Percentiles rank a stretch among this genome's conserved stretches.
Conservation (phyloP, 2,329 filamentous ascomycete genomes). For the Monosporascus sp. region DNA sequence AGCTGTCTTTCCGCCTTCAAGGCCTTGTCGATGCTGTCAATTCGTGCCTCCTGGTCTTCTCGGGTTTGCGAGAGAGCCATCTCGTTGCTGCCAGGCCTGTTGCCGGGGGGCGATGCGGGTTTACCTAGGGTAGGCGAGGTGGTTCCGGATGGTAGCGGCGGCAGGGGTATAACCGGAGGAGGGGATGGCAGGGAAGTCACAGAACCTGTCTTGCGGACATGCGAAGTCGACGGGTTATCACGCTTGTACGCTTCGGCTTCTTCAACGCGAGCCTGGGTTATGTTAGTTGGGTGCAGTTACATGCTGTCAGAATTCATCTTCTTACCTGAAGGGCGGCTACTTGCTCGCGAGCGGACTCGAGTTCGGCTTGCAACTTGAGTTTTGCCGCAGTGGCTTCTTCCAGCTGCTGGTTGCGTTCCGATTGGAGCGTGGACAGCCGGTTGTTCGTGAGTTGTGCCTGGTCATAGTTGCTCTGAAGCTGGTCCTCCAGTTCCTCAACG, state of each 20-base stretch:
- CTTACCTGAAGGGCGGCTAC: conserved; percentile 73
- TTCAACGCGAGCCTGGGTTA: conserved; percentile 25
- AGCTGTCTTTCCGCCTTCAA: conserved; percentile 93
- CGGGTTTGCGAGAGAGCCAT: conserved; percentile 70
- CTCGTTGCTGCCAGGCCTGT: conserved; percentile 78
- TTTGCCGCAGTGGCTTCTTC: conserved; percentile 71
- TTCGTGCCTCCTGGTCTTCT: conserved; percentile 92
- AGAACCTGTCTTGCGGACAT: conserved; percentile 78
- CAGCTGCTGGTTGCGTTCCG: conserved; percentile 67
- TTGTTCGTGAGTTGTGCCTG: conserved; percentile 83
- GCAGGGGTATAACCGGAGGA: conserved; percentile 91
- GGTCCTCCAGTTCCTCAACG: conserved; percentile 94
- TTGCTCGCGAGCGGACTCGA: conserved; percentile 63
- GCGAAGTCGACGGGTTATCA: conserved; percentile 57
- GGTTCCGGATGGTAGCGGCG: conserved; percentile 68
- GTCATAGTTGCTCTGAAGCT: conserved; percentile 91
- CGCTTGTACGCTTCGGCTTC: conserved; percentile 42
- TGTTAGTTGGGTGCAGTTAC: conserved; percentile 18
- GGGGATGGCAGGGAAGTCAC: conserved; percentile 84
- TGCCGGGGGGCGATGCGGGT: conserved; percentile 50
- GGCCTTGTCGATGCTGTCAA: conserved; percentile 95
- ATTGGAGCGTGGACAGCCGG: conserved; percentile 75
- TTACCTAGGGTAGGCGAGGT: conserved; percentile 40
- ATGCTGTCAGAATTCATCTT: not conserved
- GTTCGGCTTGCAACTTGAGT: conserved; percentile 58